These are phyloP conservation scores for Talaromyces rugulosus DNA, from an alignment of 2,329 filamentous ascomycete genomes.

Conservation along the genomic window DNA sequence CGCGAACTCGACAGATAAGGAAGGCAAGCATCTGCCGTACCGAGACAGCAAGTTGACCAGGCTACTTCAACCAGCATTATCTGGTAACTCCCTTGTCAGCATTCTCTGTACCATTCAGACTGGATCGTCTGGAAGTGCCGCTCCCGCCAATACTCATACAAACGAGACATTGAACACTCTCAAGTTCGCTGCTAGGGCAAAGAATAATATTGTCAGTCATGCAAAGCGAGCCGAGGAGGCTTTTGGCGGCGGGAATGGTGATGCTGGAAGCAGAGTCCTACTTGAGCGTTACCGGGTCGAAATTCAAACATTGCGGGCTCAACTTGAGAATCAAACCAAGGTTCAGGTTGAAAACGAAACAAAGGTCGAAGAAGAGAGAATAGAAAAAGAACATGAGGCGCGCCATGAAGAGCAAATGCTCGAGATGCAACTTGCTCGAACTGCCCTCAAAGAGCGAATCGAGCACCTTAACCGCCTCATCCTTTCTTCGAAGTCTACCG, in stretches of 20 bases:
- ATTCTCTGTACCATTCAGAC: conserved; percentile 96
- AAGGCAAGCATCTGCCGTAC: conserved; percentile 90
- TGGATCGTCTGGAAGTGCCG: conserved; percentile 68
- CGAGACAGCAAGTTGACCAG: conserved; percentile 96
- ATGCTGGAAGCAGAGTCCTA: conserved; percentile 79
- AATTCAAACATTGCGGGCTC: conserved; percentile 73
- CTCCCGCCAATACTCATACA: conserved; percentile 69
- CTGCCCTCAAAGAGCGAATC: conserved; percentile 93
- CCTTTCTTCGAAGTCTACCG: conserved; percentile 89
- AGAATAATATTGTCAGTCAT: conserved; percentile 97
- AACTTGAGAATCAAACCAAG: conserved; percentile 80
- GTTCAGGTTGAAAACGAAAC: conserved; percentile 57
- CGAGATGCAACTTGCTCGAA: conserved; percentile 95
- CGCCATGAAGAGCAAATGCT: conserved; percentile 96
- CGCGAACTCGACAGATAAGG: conserved; percentile 67
- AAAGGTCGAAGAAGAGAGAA: conserved; percentile 67
- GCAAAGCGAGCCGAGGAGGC: conserved; percentile 94
- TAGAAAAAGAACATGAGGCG: conserved; percentile 75
- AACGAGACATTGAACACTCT: conserved; percentile 91
- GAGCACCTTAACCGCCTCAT: conserved; percentile 95
- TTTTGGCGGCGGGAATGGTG: conserved; percentile 67
- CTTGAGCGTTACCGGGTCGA: conserved; percentile 92
- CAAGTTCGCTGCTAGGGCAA: conserved; percentile 93
- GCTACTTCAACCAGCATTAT: conserved; percentile 84
- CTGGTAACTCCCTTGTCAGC: conserved; percentile 89